Evolutionary conservation across 1,284 basidiomycete species (phyloP).

Genomic region (Mycosarcoma mackinlayi): DNA sequence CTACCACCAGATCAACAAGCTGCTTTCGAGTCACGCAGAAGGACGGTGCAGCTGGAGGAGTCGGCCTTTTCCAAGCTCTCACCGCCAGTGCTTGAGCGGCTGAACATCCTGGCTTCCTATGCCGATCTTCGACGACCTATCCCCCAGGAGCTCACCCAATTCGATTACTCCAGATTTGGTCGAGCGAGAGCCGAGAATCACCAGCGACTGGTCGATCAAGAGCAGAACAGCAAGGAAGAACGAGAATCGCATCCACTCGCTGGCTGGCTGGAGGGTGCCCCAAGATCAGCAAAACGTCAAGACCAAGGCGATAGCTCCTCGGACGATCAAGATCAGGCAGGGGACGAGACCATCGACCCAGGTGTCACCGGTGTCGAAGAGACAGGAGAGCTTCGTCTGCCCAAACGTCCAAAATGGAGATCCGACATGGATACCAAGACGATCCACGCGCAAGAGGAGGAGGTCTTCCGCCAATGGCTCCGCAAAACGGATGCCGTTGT

Average conservation of each 20-base stretch:
- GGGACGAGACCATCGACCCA: conserved; percentile 11
- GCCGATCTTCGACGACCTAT: conserved; percentile 42
- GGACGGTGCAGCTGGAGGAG: conserved; percentile 47
- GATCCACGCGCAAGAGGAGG: conserved; percentile 50
- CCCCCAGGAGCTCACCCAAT: conserved; percentile 19
- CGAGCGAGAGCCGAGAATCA: conserved; percentile 38
- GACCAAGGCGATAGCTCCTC: conserved; percentile 2
- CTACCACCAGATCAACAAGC: conserved; percentile 41
- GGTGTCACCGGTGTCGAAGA: conserved; percentile 34
- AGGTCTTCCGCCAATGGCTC: conserved; percentile 57
- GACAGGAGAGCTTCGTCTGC: conserved; percentile 42
- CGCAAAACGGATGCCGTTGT: conserved; percentile 48
- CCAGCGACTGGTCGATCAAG: conserved; percentile 11
- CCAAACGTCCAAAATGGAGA: conserved; percentile 55
- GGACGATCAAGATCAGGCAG: conserved; percentile 10
- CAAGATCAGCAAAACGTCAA: neutral
- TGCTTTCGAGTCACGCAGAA: conserved; percentile 33
- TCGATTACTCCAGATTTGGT: conserved; percentile 47
- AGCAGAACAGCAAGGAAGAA: conserved; percentile 16
- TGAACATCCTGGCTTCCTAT: conserved; percentile 53
- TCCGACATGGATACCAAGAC: conserved; percentile 53
- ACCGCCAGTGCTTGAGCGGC: conserved; percentile 47
- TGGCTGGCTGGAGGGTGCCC: conserved; percentile 16
- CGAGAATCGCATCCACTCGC: conserved; percentile 28
- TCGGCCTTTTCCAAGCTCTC: conserved; percentile 55